phyloP scores from a whole-genome alignment of 495 filamentous ascomycete genomes.

The Hypoxylon trugodes region DNA sequence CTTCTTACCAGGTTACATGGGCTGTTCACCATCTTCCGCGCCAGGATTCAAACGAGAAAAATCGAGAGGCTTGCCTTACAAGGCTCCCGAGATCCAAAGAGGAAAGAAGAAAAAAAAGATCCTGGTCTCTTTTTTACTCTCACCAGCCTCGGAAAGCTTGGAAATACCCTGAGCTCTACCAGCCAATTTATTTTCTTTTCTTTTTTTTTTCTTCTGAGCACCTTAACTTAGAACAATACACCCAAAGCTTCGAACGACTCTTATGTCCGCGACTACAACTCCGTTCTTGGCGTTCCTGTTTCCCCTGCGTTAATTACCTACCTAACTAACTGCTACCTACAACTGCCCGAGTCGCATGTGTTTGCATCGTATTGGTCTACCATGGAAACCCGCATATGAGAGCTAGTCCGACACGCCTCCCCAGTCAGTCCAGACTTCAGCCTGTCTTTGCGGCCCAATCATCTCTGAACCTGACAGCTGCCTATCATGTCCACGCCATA shows the following conservation, averaged over 20 bases:
- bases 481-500: conserved; percentile 45
- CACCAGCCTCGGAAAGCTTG: conserved; percentile 28
- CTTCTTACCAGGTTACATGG: conserved; percentile 28
- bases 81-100: conserved; percentile 24
- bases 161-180: conserved; percentile 21
- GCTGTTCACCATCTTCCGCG: conserved; percentile 21
- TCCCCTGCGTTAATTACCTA: conserved; percentile 40
- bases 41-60: conserved; percentile 38
- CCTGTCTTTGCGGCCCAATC: conserved; percentile 45
- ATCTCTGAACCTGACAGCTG: conserved; percentile 26
- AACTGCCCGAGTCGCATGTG: conserved; percentile 53
- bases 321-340: conserved; percentile 14
- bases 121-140: conserved; percentile 20
- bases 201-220: background rate
- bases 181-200: conserved; percentile 30
- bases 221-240: conserved; percentile 21
- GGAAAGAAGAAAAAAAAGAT: conserved; percentile 27
- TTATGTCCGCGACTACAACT: conserved; percentile 20
- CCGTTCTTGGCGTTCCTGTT: conserved; percentile 11
- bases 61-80: conserved; percentile 30
- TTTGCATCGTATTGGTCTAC: conserved; percentile 56
- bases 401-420: conserved; percentile 33
- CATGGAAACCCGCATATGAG: conserved; percentile 48
- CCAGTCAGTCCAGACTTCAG: conserved; percentile 34
- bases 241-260: conserved; percentile 12